phyloP scores from a whole-genome alignment of 1,284 basidiomycete species.

The Ustanciosporium gigantosporum region DNA sequence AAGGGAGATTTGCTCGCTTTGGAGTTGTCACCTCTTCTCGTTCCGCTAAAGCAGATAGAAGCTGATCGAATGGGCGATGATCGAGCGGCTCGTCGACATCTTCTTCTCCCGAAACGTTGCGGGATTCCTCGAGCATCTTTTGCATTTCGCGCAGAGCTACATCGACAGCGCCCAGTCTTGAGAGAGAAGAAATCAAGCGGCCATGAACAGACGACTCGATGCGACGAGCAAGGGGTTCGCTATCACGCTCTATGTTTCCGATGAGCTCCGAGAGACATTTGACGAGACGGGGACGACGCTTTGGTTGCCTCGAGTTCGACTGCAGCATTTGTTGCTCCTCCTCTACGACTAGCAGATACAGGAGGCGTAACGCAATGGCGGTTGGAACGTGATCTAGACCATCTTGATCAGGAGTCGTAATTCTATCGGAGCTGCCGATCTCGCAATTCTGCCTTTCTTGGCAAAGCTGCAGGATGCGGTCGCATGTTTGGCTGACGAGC shows the following conservation, averaged over 20 bases:
- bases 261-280: too few species aligned
- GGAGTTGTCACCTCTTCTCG: slow-evolving; percentile 1
- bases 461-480: slow-evolving; percentile 14
- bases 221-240: too few species aligned
- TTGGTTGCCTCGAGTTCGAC: too few species aligned
- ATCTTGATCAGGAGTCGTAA: neutral
- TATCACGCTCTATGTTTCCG: too few species aligned
- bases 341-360: slow-evolving; percentile 29
- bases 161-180: too few species aligned
- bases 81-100: slow-evolving; percentile 2
- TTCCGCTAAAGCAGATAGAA: slow-evolving; percentile 14
- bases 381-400: slow-evolving; percentile 6
- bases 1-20: slow-evolving; percentile 5
- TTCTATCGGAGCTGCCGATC: slow-evolving; percentile 2
- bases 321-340: too few species aligned
- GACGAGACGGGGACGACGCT: too few species aligned
- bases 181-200: too few species aligned
- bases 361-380: slow-evolving; percentile 10
- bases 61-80: slow-evolving; percentile 30
- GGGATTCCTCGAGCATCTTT: too few species aligned
- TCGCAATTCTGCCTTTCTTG: slow-evolving; percentile 4
- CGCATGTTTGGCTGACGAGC: slow-evolving; percentile 19
- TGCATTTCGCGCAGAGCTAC: too few species aligned
- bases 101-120: neutral
- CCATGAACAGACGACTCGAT: too few species aligned